A percentile compares a stretch with the other conserved stretches of the same genome.
These are phyloP conservation scores for Plectosphaerella sp. DNA, from an alignment of 2,329 filamentous ascomycete species.

Conservation along the genomic window DNA sequence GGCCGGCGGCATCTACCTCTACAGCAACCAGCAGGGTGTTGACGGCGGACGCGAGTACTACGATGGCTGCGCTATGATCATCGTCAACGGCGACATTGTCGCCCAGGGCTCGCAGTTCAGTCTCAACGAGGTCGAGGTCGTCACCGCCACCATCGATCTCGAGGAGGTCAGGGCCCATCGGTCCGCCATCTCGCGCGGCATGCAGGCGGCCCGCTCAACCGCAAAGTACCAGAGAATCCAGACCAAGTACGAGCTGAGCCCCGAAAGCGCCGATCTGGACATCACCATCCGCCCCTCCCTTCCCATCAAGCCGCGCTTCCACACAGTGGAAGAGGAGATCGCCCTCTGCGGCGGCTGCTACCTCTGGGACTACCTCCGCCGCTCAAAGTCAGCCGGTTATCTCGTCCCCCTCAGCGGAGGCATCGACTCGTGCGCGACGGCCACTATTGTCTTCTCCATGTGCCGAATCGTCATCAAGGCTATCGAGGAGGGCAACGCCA, in stretches of 20 bases:
- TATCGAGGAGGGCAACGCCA: slow-evolving; percentile 32
- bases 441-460: slow-evolving; percentile 39
- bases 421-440: slow-evolving; percentile 55
- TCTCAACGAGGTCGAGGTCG: slow-evolving; percentile 60
- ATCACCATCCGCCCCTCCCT: slow-evolving; percentile 34
- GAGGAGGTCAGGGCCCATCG: slow-evolving; percentile 66
- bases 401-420: slow-evolving; percentile 46
- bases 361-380: slow-evolving; percentile 60
- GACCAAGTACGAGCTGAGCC: slow-evolving; percentile 25
- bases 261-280: slow-evolving; percentile 32
- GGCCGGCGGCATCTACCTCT: slow-evolving; percentile 39
- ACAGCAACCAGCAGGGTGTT: slow-evolving; percentile 50
- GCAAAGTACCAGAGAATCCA: slow-evolving; percentile 41
- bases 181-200: slow-evolving; percentile 47
- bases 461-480: slow-evolving; percentile 52
- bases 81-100: slow-evolving; percentile 59
- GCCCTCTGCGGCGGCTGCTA: slow-evolving; percentile 60
- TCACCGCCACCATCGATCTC: slow-evolving; percentile 62
- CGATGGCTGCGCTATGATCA: slow-evolving; percentile 56
- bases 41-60: slow-evolving; percentile 49
- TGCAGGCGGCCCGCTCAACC: slow-evolving; percentile 49
- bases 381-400: slow-evolving; percentile 42
- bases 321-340: slow-evolving; percentile 64
- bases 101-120: slow-evolving; percentile 51
- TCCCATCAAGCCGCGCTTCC: slow-evolving; percentile 44